Conservation (phyloP, 768 basidiomycete genomes). For the Hygrophorus pudorinus region DNA sequence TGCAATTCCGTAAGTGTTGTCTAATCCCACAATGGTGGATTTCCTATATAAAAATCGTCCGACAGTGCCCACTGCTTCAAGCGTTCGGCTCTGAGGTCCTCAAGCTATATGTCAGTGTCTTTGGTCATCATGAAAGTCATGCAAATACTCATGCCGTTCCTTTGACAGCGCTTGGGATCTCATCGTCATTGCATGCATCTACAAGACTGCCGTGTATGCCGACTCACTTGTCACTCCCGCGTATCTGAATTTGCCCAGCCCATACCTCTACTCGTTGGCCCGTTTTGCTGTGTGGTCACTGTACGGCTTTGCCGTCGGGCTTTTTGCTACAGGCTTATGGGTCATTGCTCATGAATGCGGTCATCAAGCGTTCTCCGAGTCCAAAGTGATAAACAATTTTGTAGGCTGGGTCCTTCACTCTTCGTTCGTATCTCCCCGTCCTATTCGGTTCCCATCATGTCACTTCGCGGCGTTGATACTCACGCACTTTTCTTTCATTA, state of each 20-base stretch:
- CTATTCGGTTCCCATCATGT: conserved; percentile 5
- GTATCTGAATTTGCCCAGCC: conserved; percentile 44
- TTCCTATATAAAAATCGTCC: conserved; percentile 5
- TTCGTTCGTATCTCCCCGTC: conserved; percentile 37
- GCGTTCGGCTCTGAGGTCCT: conserved; percentile 77
- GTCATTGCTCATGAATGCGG: conserved; percentile 93
- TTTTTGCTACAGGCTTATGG: conserved; percentile 91
- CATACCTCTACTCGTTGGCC: conserved; percentile 50
- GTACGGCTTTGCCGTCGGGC: conserved; percentile 75
- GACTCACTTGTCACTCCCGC: conserved; percentile 54
- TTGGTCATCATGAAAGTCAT: not conserved
- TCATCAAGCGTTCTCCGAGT: conserved; percentile 93
- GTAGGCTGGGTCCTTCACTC: conserved; percentile 93
- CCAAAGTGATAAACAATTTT: conserved; percentile 82
- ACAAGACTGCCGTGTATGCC: conserved; percentile 55
- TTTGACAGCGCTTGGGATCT: conserved; percentile 68
- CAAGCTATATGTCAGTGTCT: conserved; percentile 58
- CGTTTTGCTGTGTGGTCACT: conserved; percentile 66
- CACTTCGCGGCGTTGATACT: conserved; percentile 2
- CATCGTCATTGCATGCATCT: conserved; percentile 55
- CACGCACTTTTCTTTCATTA: conserved; percentile 7
- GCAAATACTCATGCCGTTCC: not conserved
- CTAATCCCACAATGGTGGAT: conserved; percentile 1
- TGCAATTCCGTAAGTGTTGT: conserved; percentile 62
- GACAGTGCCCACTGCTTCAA: conserved; percentile 77